These are phyloP conservation scores for Pleurotus tuber-regium DNA, from an alignment of 768 basidiomycete species.

Conservation along the genomic window DNA sequence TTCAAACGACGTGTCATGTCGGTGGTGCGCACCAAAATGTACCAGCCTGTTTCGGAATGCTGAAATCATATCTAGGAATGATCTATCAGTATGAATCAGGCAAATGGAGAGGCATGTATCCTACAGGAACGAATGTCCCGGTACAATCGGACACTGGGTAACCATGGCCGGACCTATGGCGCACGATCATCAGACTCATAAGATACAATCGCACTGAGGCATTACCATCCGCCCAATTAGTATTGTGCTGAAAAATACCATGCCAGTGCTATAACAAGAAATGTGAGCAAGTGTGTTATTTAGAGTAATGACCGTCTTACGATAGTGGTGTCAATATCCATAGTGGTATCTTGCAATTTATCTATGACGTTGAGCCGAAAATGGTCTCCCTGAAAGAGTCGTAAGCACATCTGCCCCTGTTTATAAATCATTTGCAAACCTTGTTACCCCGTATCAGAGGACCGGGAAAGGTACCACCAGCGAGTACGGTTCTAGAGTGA, in stretches of 20 bases:
- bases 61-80: constrained; percentile 23
- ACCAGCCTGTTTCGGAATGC: constrained; percentile 23
- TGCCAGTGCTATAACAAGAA: constrained; percentile 44
- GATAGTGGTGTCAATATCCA: constrained; percentile 5
- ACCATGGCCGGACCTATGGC: constrained; percentile 17
- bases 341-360: neutral
- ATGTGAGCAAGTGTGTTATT: neutral
- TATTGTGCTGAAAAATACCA: constrained; percentile 41
- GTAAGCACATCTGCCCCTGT: neutral
- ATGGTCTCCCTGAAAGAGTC: constrained; percentile 1
- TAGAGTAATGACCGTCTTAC: neutral
- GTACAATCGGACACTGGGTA: constrained; percentile 47
- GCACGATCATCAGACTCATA: neutral
- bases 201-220: neutral
- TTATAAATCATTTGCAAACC: neutral
- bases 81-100: too few species aligned
- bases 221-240: constrained; percentile 44
- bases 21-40: constrained; percentile 38
- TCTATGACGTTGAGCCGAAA: constrained; percentile 9
- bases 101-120: neutral
- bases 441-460: constrained; percentile 8
- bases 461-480: constrained; percentile 4
- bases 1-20: constrained; percentile 18
- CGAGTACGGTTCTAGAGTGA: constrained; percentile 5
- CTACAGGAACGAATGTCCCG: constrained; percentile 41